Evolutionary conservation across 306 rosid species (phyloP).

Genomic region (Inga oerstediana): DNA sequence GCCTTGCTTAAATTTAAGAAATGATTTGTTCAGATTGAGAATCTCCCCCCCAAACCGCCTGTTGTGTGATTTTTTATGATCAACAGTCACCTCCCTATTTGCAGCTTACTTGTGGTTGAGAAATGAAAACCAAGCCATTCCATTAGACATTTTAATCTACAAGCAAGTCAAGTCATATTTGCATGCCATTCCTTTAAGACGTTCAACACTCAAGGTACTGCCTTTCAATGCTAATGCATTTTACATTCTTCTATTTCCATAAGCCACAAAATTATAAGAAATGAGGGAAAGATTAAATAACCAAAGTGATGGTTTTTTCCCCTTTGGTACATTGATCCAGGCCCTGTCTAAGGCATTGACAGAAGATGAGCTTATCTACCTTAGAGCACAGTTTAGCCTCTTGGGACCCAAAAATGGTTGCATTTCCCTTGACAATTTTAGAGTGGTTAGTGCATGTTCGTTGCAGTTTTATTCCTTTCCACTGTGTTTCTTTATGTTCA

Average conservation of each 20-base stretch:
- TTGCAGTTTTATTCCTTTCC: slow-evolving; percentile 20
- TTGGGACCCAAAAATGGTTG: slow-evolving; percentile 78
- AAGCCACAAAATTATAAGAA: neutral
- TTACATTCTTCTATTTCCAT: neutral
- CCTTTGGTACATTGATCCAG: slow-evolving; percentile 43
- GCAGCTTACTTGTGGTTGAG: slow-evolving; percentile 97
- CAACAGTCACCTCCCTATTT: slow-evolving; percentile 40
- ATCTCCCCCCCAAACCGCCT: neutral
- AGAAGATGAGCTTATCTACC: slow-evolving; percentile 83
- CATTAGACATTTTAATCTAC: slow-evolving; percentile 82
- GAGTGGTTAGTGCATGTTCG: slow-evolving; percentile 55
- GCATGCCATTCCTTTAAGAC: slow-evolving; percentile 79
- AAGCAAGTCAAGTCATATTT: slow-evolving; percentile 77
- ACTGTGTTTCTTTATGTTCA: slow-evolving; percentile 2
- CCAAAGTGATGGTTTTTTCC: slow-evolving; percentile 20
- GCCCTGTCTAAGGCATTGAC: slow-evolving; percentile 85
- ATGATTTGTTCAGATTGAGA: slow-evolving; percentile 26
- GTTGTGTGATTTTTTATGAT: slow-evolving; percentile 22
- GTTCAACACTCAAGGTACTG: slow-evolving; percentile 78
- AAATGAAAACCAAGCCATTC: slow-evolving; percentile 61
- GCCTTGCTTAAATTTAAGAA: slow-evolving; percentile 24
- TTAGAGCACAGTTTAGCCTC: slow-evolving; percentile 75
- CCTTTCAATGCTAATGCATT: slow-evolving; percentile 27
- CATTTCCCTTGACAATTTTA: slow-evolving; percentile 72
- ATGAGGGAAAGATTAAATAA: neutral